phyloP scores from a whole-genome alignment of 75 land plant species.

The Picea sitchensis region DNA sequence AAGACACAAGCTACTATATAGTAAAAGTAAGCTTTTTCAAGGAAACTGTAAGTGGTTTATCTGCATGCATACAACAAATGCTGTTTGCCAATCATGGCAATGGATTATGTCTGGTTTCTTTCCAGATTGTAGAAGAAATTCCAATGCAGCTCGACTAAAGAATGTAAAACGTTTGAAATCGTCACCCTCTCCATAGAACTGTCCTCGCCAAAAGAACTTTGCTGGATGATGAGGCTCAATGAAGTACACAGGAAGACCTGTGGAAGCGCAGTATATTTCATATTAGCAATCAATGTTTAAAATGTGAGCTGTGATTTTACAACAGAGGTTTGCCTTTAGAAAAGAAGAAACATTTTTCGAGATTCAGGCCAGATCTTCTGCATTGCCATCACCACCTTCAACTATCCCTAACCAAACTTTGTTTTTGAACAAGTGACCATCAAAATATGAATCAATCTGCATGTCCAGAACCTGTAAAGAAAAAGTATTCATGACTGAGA shows the following conservation, averaged over 20 bases:
- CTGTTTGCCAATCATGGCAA: conserved; percentile 98
- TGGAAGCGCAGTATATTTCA: neutral
- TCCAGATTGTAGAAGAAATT: conserved; percentile 76
- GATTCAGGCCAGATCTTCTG: neutral
- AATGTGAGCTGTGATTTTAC: neutral
- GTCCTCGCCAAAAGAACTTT: conserved; percentile 83
- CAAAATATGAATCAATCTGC: conserved; percentile 71
- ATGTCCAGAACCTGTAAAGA: conserved; percentile 60
- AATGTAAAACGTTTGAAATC: conserved; percentile 91
- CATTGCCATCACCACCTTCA: conserved; percentile 55
- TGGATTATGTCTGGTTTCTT: conserved; percentile 97
- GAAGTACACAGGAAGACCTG: conserved; percentile 95
- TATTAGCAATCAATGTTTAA: neutral
- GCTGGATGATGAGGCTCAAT: conserved; percentile 92
- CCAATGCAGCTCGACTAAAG: conserved; percentile 92
- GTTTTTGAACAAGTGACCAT: conserved; percentile 77
- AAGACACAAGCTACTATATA: neutral
- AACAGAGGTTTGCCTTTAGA: neutral
- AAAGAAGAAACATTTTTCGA: neutral
- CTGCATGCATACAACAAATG: conserved; percentile 68
- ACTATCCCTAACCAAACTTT: conserved; percentile 92
- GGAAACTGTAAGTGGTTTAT: neutral
- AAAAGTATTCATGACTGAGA: neutral
- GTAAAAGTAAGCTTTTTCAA: neutral
- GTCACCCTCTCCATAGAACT: conserved; percentile 87